Percentiles rank a stretch among this genome's conserved stretches.
These are phyloP conservation scores for Artemisia annua DNA, from an alignment of 129 eudicot genomes.

Conservation along the genomic window DNA sequence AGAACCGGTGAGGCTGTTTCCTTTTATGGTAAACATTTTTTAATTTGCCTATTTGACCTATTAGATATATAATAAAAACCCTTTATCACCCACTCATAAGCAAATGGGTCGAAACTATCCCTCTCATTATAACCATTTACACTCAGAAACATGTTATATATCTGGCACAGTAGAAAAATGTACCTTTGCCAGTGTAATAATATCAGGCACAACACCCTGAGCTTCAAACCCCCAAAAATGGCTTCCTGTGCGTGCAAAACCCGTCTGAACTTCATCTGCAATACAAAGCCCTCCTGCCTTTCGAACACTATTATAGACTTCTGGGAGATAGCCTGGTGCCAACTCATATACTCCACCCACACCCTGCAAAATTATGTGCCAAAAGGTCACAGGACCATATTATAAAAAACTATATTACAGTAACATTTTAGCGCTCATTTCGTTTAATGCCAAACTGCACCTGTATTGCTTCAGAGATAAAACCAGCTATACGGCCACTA, in stretches of 20 bases:
- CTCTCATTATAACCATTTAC: background rate
- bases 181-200: conserved; percentile 88
- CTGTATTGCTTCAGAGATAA: conserved; percentile 76
- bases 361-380: conserved; percentile 43
- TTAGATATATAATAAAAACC: background rate
- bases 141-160: background rate
- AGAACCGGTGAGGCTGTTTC: background rate
- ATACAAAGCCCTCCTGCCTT: conserved; percentile 83
- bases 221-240: conserved; percentile 81
- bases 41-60: background rate
- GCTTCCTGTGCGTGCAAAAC: conserved; percentile 76
- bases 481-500: conserved; percentile 66
- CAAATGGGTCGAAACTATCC: background rate
- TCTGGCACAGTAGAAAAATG: background rate
- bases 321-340: conserved; percentile 70
- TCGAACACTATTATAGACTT: conserved; percentile 52
- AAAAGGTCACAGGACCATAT: background rate
- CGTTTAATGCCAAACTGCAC: conserved; percentile 21
- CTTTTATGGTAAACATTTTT: background rate
- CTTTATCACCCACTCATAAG: background rate
- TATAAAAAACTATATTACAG: no score
- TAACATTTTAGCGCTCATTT: conserved; percentile 5
- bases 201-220: conserved; percentile 79
- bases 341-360: conserved; percentile 79
- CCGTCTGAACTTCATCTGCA: conserved; percentile 90